Percentiles rank a stretch among this genome's conserved stretches.
Conservation (phyloP, 2,329 filamentous ascomycete genomes). For the Phialophora verrucosa region DNA sequence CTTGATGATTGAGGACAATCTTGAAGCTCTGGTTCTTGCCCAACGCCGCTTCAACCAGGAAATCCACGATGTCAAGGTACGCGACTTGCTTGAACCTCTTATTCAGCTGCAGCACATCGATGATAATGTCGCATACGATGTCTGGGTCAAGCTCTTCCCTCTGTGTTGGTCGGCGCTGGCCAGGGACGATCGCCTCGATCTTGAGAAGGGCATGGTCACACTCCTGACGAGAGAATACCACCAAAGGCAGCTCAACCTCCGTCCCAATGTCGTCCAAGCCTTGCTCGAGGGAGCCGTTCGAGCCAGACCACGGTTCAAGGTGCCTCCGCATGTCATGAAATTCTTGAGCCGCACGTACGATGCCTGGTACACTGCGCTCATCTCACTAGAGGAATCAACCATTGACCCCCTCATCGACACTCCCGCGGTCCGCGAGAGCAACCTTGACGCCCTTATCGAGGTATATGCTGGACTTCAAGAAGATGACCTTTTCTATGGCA, state of each 20-base stretch:
- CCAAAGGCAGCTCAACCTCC: slow-evolving; percentile 87
- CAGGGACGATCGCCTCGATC: slow-evolving; percentile 84
- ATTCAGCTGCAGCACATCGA: slow-evolving; percentile 92
- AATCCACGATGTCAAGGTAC: slow-evolving; percentile 81
- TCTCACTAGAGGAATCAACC: slow-evolving; percentile 86
- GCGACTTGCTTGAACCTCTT: slow-evolving; percentile 87
- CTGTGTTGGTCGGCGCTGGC: slow-evolving; percentile 90
- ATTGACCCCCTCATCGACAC: slow-evolving; percentile 86
- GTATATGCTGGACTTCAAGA: slow-evolving; percentile 90
- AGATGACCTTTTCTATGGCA: slow-evolving; percentile 96
- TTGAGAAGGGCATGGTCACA: slow-evolving; percentile 89
- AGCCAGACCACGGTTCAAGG: slow-evolving; percentile 83
- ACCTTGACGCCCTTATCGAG: slow-evolving; percentile 92
- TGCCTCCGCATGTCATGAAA: slow-evolving; percentile 95
- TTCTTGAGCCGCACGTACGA: slow-evolving; percentile 93
- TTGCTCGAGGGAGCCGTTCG: slow-evolving; percentile 86
- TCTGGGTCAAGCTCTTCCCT: slow-evolving; percentile 91
- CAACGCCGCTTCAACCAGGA: slow-evolving; percentile 85
- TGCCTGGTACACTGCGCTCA: slow-evolving; percentile 93
- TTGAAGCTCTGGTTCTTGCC: slow-evolving; percentile 76
- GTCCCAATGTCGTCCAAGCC: slow-evolving; percentile 94
- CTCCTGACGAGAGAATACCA: slow-evolving; percentile 96
- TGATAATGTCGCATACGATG: slow-evolving; percentile 76
- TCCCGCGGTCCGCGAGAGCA: slow-evolving; percentile 84
- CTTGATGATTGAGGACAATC: slow-evolving; percentile 78